These are phyloP conservation scores for Microbotryum violaceum DNA, from an alignment of 1,284 basidiomycete species.

Conservation along the genomic window DNA sequence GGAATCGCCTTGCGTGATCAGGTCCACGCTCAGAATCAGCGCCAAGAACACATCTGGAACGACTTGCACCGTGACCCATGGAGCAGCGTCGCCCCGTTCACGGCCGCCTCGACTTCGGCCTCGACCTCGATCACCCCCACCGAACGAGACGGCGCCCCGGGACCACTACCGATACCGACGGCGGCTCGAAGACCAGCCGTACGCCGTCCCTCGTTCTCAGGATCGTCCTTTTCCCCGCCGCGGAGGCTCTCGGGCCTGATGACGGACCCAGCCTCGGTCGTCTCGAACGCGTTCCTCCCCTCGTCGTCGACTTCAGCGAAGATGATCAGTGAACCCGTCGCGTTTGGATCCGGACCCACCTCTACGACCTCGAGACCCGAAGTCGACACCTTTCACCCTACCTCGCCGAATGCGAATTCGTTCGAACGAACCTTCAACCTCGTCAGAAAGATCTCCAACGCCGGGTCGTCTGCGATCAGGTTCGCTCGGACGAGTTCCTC, in stretches of 20 bases:
- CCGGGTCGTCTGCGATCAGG: neutral
- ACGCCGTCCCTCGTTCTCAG: too few relatives aligned
- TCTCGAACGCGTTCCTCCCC: constrained; percentile 1
- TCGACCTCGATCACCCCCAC: neutral
- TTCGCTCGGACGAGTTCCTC: neutral
- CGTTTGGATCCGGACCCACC: constrained; percentile 1
- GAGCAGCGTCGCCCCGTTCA: neutral
- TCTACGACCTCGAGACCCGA: constrained; percentile 3
- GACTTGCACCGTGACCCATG: constrained; percentile 17
- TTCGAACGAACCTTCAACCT: neutral
- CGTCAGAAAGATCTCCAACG: too few relatives aligned
- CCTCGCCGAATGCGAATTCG: neutral
- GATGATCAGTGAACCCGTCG: too few relatives aligned
- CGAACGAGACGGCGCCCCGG: neutral
- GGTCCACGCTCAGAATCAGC: constrained; percentile 3
- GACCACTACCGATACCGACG: neutral
- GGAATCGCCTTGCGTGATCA: neutral
- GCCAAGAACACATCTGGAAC: constrained; percentile 3
- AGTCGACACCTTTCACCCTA: constrained; percentile 19
- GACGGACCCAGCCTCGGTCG: neutral
- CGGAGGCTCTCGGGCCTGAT: constrained; percentile 26
- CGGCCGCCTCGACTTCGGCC: neutral
- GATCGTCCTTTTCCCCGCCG: constrained; percentile 19
- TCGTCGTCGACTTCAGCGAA: neutral
- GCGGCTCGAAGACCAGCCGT: neutral